These are phyloP conservation scores for Fusarium sp. DNA, from an alignment of 2,329 filamentous ascomycete species.

Conservation along the genomic window DNA sequence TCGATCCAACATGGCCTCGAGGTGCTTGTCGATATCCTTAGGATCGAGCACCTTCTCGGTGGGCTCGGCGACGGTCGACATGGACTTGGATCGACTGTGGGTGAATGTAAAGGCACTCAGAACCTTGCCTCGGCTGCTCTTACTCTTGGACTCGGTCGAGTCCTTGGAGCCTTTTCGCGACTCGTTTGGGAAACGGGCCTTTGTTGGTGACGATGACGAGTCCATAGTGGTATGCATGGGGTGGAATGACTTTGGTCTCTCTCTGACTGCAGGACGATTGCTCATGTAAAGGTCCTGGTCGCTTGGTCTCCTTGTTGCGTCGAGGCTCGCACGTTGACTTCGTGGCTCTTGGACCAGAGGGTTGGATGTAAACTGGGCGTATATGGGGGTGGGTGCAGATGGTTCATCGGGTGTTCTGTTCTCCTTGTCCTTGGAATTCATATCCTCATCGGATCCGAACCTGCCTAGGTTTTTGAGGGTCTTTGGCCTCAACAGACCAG, in stretches of 20 bases:
- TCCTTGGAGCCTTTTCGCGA: conserved; percentile 45
- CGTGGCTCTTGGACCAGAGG: conserved; percentile 38
- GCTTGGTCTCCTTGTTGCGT: conserved; percentile 37
- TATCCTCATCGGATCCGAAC: conserved; percentile 64
- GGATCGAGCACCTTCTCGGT: conserved; percentile 66
- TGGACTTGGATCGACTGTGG: conserved; percentile 54
- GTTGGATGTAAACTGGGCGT: conserved; percentile 74
- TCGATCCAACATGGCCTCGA: conserved; percentile 79
- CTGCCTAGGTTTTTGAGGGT: conserved; percentile 76
- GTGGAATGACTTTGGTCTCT: conserved; percentile 66
- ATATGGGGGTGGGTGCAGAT: conserved; percentile 75
- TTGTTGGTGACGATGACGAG: conserved; percentile 37
- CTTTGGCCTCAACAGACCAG: conserved; percentile 79
- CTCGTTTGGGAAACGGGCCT: conserved; percentile 36
- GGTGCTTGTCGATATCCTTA: conserved; percentile 67
- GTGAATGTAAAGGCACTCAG: conserved; percentile 54
- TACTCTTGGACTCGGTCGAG: conserved; percentile 48
- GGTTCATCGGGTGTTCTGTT: conserved; percentile 73
- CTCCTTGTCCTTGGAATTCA: conserved; percentile 79
- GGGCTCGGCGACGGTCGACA: conserved; percentile 40
- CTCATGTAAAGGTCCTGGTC: conserved; percentile 35
- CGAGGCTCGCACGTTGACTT: conserved; percentile 42
- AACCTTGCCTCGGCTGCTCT: conserved; percentile 56
- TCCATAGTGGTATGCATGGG: conserved; percentile 42
- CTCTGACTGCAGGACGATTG: conserved; percentile 49